phyloP scores from a whole-genome alignment of 176 grass and related monocot genomes.

The Bolboschoenus planiculmis region DNA sequence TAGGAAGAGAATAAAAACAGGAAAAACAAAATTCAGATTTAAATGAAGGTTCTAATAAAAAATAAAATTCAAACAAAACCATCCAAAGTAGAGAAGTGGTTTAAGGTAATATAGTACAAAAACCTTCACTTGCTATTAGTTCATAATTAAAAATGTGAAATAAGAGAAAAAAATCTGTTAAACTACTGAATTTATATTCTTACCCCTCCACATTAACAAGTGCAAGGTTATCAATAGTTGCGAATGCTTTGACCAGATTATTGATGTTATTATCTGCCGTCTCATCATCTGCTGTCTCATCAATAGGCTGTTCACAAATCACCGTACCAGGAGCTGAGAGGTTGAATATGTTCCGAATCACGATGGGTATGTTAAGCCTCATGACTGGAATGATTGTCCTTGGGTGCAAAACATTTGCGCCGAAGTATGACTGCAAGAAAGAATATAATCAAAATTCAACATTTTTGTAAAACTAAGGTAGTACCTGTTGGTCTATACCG shows the following conservation, averaged over 20 bases:
- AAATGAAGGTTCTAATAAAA: background rate
- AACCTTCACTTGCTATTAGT: background rate
- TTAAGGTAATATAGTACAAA: background rate
- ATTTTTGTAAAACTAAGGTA: background rate
- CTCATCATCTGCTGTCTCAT: conserved; percentile 63
- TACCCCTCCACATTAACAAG: conserved; percentile 99
- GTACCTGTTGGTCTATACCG: background rate
- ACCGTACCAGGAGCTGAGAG: conserved; percentile 69
- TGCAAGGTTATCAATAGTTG: conserved; percentile 91
- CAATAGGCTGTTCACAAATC: conserved; percentile 66
- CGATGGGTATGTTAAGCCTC: conserved; percentile 83
- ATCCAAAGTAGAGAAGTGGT: conserved; percentile 6
- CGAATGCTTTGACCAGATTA: conserved; percentile 85
- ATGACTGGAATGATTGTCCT: conserved; percentile 99
- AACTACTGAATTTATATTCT: conserved; percentile 3
- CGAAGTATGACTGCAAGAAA: conserved; percentile 79
- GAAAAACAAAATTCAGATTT: background rate
- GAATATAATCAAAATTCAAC: conserved; percentile 1
- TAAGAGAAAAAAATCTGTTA: conserved; percentile 8
- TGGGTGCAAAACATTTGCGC: conserved; percentile 96
- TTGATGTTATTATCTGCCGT: conserved; percentile 60
- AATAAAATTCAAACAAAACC: background rate
- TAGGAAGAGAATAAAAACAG: background rate
- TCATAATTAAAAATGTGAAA: background rate
- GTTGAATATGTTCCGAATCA: conserved; percentile 96